A percentile compares a stretch with the other conserved stretches of the same genome.
Conservation (phyloP, 306 rosid species). For the Sechiopsis laciniata region DNA sequence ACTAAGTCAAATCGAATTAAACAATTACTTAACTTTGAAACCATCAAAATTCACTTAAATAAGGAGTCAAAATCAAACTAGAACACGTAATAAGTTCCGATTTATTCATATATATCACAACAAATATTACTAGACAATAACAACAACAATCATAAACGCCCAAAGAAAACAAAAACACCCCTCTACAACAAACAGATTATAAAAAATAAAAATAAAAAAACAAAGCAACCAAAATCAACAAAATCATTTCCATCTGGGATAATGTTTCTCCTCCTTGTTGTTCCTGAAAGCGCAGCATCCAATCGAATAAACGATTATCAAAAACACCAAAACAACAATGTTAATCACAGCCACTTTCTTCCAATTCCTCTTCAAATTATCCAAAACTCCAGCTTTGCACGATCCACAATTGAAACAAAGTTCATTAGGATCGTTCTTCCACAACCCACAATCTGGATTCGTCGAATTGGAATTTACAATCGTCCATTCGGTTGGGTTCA, state of each 20-base stretch:
- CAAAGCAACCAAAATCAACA: neutral
- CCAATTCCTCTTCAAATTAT: constrained; percentile 59
- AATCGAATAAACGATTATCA: constrained; percentile 52
- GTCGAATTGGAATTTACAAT: neutral
- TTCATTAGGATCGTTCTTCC: constrained; percentile 35
- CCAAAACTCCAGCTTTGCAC: constrained; percentile 78
- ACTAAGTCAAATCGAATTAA: no score
- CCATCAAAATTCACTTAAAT: no score
- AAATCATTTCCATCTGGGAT: constrained; percentile 32
- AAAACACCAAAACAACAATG: constrained; percentile 49
- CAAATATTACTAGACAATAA: no score
- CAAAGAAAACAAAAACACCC: neutral
- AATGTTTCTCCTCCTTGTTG: constrained; percentile 40
- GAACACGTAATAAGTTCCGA: no score
- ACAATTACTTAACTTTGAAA: no score
- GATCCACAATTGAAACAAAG: constrained; percentile 71
- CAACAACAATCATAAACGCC: no score
- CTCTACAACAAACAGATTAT: neutral
- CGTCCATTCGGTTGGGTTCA: constrained; percentile 40
- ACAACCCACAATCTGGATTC: constrained; percentile 46
- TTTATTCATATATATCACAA: no score
- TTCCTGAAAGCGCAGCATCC: constrained; percentile 89
- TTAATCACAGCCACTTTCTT: constrained; percentile 57
- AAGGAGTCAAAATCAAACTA: no score
- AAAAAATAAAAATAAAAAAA: no score